Percentiles rank a stretch among this genome's conserved stretches.
phyloP scores from a whole-genome alignment of 2,329 filamentous ascomycete genomes.

The Colletotrichum karsti region DNA sequence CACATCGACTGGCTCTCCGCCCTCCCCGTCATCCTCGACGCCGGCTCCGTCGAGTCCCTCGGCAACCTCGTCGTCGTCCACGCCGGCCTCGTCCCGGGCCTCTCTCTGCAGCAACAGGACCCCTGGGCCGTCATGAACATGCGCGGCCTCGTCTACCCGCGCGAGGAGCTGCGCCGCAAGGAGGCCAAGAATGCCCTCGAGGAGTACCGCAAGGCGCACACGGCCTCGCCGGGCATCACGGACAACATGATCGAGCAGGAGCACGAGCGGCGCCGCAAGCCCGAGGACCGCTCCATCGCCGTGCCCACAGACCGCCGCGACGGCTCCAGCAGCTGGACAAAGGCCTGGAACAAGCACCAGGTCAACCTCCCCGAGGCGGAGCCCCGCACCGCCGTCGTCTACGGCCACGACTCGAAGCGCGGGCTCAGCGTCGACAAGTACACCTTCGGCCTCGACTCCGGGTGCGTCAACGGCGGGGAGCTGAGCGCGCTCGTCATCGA shows the following conservation, averaged over 20 bases:
- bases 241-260: slow-evolving; percentile 28
- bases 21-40: slow-evolving; percentile 80
- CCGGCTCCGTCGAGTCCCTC: slow-evolving; percentile 66
- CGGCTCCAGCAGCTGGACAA: slow-evolving; percentile 72
- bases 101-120: slow-evolving; percentile 75
- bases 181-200: slow-evolving; percentile 34
- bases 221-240: slow-evolving; percentile 24
- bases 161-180: slow-evolving; percentile 47
- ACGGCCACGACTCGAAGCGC: slow-evolving; percentile 83
- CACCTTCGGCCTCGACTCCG: slow-evolving; percentile 86
- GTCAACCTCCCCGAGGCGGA: slow-evolving; percentile 37
- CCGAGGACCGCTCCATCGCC: slow-evolving; percentile 39
- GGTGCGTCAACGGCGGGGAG: slow-evolving; percentile 78
- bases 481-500: slow-evolving; percentile 83
- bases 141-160: slow-evolving; percentile 75
- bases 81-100: slow-evolving; percentile 82
- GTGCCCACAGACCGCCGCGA: slow-evolving; percentile 51
- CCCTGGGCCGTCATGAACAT: slow-evolving; percentile 91
- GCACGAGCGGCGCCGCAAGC: slow-evolving; percentile 25
- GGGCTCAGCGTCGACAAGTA: slow-evolving; percentile 72
- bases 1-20: slow-evolving; percentile 75
- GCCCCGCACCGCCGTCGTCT: slow-evolving; percentile 74
- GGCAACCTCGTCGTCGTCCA: slow-evolving; percentile 77
- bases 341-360: slow-evolving; percentile 66
- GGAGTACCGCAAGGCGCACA: slow-evolving; percentile 21